Base-by-base conservation (phyloP, 2,329 filamentous ascomycete species). In the Trichoderma cornu-damae region DNA sequence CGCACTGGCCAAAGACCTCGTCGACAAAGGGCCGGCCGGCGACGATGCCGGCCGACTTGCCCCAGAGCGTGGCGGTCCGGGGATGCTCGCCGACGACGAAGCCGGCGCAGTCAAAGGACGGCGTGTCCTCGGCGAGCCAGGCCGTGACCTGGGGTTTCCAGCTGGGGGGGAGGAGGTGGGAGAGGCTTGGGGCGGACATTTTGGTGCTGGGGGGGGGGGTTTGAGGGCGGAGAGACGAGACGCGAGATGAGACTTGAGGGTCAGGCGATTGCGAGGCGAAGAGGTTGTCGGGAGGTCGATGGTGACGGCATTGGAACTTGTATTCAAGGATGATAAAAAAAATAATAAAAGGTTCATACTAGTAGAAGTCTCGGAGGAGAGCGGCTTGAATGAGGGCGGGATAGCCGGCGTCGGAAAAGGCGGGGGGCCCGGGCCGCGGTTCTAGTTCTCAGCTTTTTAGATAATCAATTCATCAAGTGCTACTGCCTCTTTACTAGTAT, bases 121-220 rank as follows among this genome's bases (percentile, higher is more conserved):
- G 94, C 3, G 91, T 95, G 76, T 99, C 94, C 75, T 99, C 94
- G 67, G 91, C 89, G 12, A 96, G 87, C 94, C 94, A 99, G 67
- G 82, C 76, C 22, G 86, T 82, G 61, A 96, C 84, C 63, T 86
- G 82, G 49, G 85, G 81, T 71, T 93, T 96, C 84, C 90, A 96
- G 62, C 86, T 88, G 20, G 86, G 82, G 0, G 93, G 92, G 42
- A 97, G 85, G 62, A 97, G 83, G 70, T 96, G 84, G 66, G 75
- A 75, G 52, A 79, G 74, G 22, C 40, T 26, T 8, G 40, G 20
- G 20, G 22, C 22, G 7, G 6, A n/a, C n/a, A n/a, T n/a, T n/a
- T n/a, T n/a, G n/a, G n/a, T n/a, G n/a, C n/a, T n/a, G n/a, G n/a
- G n/a, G n/a, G n/a, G n/a, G n/a, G n/a, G n/a, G n/a, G n/a, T n/a